Evolutionary conservation across 345 rosid genomes (phyloP).

Genomic region (Turritis glabra): DNA sequence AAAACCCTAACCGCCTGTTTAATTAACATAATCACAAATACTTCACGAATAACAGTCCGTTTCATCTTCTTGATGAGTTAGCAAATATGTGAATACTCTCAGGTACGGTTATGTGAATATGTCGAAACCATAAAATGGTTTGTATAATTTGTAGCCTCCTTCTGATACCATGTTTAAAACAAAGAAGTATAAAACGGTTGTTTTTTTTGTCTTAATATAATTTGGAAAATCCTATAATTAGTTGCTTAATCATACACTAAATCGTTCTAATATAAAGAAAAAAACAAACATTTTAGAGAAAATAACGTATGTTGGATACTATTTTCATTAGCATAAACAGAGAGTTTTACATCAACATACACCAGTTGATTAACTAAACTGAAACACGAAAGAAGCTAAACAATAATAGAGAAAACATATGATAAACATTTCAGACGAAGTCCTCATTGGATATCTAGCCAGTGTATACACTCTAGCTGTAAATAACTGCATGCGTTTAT

Average conservation of each 20-base stretch:
- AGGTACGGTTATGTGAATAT: neutral
- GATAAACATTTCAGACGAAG: slow-evolving; percentile 16
- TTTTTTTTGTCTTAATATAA: neutral
- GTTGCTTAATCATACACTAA: neutral
- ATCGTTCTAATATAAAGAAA: neutral
- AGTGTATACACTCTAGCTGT: slow-evolving; percentile 25
- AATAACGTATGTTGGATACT: neutral
- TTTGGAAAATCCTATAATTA: neutral
- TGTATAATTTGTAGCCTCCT: neutral
- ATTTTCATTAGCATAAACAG: slow-evolving; percentile 28
- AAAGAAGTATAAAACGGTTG: neutral
- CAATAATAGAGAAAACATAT: slow-evolving; percentile 13
- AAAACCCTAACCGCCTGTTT: neutral
- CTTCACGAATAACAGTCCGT: neutral
- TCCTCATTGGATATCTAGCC: slow-evolving; percentile 24
- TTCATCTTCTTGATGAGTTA: neutral
- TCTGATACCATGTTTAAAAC: neutral
- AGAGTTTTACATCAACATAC: slow-evolving; percentile 27
- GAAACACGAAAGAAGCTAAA: slow-evolving; percentile 29
- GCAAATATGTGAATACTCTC: neutral
- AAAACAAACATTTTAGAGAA: neutral
- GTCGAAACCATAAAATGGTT: neutral
- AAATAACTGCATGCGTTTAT: slow-evolving; percentile 26
- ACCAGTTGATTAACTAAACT: slow-evolving; percentile 26
- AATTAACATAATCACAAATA: neutral